Base-by-base conservation (phyloP, 2,329 filamentous ascomycete genomes). In the Colletotrichum cereale region DNA sequence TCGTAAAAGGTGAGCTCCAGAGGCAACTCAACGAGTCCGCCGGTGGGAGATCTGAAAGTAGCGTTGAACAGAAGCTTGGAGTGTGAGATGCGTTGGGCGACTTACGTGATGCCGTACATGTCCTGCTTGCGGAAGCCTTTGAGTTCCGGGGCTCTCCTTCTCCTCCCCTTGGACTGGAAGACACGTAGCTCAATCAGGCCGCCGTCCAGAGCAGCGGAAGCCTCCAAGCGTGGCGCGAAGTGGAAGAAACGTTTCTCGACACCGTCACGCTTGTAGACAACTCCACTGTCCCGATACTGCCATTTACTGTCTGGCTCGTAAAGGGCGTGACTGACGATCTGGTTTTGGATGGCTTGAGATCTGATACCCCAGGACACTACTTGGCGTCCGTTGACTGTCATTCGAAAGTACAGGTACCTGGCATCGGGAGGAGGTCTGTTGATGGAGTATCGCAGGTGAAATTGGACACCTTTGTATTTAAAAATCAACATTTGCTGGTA, bases 151-250 rank as follows among this genome's bases (percentile, higher is more conserved):
- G 84, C 80, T 56, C 81, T 81, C 71, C 84, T 80, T 66, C 78
- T 82, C 50, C 86, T 82, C 7, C 83, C 84, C 66, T 79, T 83
- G n/a, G 87, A 86, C 31, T 88, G 83, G 74, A 88, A 89, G 12
- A 85, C 84, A 44, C 83, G 82, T 3, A 90, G 77, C 73, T 89
- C 86, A 58, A 90, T 87, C 2, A 88, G 75, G 2, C 88, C 88
- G 14, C 88, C 88, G 74, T 90, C 86, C 58, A 86, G 82, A 11
- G 86, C 86, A 3, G 83, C 79, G 2, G 83, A 82, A 50, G 78
- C 77, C 29, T 78, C 78, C 3, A 79, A 76, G 10, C 78, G 77
- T 10, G 80, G 79, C 52, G 85, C 81, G 71, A 88, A 89, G 60
- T 83, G 81, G 73, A 90, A 89, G 67, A 83, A 83, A 38, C 87